Conservation (phyloP, 306 rosid species). For the Coriaria nepalensis region DNA sequence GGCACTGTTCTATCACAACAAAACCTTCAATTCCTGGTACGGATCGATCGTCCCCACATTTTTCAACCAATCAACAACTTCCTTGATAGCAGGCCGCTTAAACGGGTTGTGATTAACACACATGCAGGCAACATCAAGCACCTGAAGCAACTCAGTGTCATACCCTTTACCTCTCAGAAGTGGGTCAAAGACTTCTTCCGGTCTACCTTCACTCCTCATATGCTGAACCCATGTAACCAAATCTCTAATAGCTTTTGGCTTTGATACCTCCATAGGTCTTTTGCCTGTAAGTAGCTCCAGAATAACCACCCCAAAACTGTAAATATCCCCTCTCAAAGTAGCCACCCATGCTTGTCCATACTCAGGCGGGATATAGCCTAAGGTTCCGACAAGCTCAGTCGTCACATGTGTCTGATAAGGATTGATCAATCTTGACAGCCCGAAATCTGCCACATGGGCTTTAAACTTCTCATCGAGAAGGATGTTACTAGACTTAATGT, state of each 20-base stretch:
- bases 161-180: slow-evolving; percentile 46
- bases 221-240: slow-evolving; percentile 70
- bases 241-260: slow-evolving; percentile 52
- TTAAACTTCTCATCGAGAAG: slow-evolving; percentile 61
- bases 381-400: slow-evolving; percentile 84
- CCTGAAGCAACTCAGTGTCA: slow-evolving; percentile 57
- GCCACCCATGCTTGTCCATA: slow-evolving; percentile 92
- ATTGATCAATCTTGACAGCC: slow-evolving; percentile 59
- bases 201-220: slow-evolving; percentile 56
- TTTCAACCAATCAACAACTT: slow-evolving; percentile 66
- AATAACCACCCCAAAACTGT: slow-evolving; percentile 79
- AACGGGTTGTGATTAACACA: slow-evolving; percentile 62
- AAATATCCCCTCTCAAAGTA: slow-evolving; percentile 72
- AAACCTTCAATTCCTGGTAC: slow-evolving; percentile 25
- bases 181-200: slow-evolving; percentile 53
- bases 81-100: slow-evolving; percentile 63
- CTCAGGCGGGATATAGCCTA: slow-evolving; percentile 85
- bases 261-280: slow-evolving; percentile 70
- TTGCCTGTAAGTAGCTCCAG: slow-evolving; percentile 71
- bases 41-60: slow-evolving; percentile 33
- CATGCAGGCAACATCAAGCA: slow-evolving; percentile 70
- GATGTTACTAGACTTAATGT: slow-evolving; percentile 79
- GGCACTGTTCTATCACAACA: too few species aligned
- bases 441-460: slow-evolving; percentile 81
- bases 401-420: slow-evolving; percentile 85